Conservation (phyloP, 441 rosid genomes). For the Geranium incanum region DNA sequence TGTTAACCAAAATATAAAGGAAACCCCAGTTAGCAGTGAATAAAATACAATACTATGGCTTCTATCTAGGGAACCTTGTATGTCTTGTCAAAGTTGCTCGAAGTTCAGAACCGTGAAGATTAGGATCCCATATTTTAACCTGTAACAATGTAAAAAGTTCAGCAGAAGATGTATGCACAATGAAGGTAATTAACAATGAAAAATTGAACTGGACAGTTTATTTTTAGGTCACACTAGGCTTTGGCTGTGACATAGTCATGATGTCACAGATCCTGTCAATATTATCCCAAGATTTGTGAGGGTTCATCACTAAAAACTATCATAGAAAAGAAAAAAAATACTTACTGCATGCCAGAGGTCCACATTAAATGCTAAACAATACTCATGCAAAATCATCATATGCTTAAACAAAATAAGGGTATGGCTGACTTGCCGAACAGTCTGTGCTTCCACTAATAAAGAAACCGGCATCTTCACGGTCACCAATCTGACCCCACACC, state of each 20-base stretch:
- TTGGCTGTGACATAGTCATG: not conserved
- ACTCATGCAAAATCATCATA: conserved; percentile 12
- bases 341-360: conserved; percentile 3
- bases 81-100: conserved; percentile 92
- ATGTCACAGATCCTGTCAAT: conserved; percentile 7
- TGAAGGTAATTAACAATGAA: not conserved
- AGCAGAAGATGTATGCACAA: not conserved
- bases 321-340: not conserved
- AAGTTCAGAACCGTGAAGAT: conserved; percentile 92
- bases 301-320: not conserved
- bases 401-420: conserved; percentile 13
- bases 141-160: conserved; percentile 28
- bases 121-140: conserved; percentile 99
- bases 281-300: conserved; percentile 3
- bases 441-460: conserved; percentile 98
- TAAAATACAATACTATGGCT: conserved; percentile 4
- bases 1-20: conserved; percentile 8
- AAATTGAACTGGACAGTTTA: not conserved
- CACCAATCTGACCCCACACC: conserved; percentile 96
- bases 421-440: conserved; percentile 50
- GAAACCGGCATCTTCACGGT: conserved; percentile 99
- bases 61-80: conserved; percentile 44
- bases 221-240: not conserved
- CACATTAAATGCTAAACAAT: not conserved
- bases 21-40: conserved; percentile 15